Evolutionary conservation across 2,329 filamentous ascomycete species (phyloP), one percentile per base, ranked within the genome.

Genomic region (Arthrobotrys iridis): DNA sequence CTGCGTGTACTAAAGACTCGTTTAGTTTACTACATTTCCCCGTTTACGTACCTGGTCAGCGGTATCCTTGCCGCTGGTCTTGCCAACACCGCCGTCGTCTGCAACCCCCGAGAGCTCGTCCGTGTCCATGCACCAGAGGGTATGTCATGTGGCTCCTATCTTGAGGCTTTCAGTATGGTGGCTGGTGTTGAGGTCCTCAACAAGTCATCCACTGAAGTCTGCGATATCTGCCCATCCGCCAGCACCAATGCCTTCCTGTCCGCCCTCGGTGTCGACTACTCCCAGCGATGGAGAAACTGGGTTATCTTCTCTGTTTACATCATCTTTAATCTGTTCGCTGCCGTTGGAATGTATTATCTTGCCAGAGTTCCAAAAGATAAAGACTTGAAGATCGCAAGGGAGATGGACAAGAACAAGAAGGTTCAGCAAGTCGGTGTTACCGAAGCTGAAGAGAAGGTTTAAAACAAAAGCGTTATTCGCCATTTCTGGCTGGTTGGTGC

Each of bases 31-130:
- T 74, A 74, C n/a, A 74, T 74, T 18, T 93, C 90, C 0, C 93
- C 93, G 0, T 91, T 97, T 79, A 93, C 91, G 0, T 97, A 96
- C 81, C 84, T 95, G 13, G 88, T 94, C 24, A 86, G 87, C 7
- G 91, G 89, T 20, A 88, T 96, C 83, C 82, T 94, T 0, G 86
- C 89, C 0, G 87, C 87, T 0, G 91, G 88, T 2, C 83, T 96
- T 3, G 90, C 91, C 41, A 89, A 90, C 79, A 88, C 87, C 0
- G 55, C 82, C 0, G 88, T 94, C 30, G 78, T 81, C 0, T 97
- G 93, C 81, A 87, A 91, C 0, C 77, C 81, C 4, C 91, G 90
- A 80, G 93, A 97, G 81, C 85, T 87, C 74, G 84, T 92, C 20
- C 80, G 83, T n/a, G 90, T 97, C 79, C 81, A 87, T 7, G 89